Percentiles rank a stretch among this genome's conserved stretches.
These are phyloP conservation scores for Cokeromyces recurvatus DNA, from an alignment of 371 early-diverging fungal species.

Conservation along the genomic window DNA sequence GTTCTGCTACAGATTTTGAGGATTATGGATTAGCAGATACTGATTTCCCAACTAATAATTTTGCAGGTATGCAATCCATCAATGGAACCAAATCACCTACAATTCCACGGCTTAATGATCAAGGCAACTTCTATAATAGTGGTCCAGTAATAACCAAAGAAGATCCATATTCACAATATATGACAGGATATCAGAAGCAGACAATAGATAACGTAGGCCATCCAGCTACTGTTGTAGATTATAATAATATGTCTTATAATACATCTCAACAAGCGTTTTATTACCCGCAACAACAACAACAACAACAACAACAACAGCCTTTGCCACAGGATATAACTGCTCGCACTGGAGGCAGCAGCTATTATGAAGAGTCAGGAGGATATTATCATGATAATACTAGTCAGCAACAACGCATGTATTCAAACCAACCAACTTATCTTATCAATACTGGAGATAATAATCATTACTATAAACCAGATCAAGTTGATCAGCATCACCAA, in stretches of 20 bases:
- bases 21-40: constrained; percentile 43
- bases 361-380: constrained; percentile 11
- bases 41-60: constrained; percentile 26
- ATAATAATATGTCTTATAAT: too few species aligned
- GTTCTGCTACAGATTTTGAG: constrained; percentile 30
- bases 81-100: not conserved
- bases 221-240: not conserved
- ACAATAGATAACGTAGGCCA: not conserved
- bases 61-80: not conserved
- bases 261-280: not conserved
- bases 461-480: constrained; percentile 21
- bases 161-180: not conserved
- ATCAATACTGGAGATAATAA: constrained; percentile 2
- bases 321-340: not conserved
- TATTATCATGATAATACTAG: constrained; percentile 11
- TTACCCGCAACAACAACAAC: constrained; percentile 12
- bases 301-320: constrained; percentile 1
- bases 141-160: not conserved
- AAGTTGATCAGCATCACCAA: constrained; percentile 12
- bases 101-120: constrained; percentile 2
- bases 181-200: constrained; percentile 2
- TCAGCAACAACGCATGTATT: not conserved
- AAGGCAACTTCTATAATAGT: constrained; percentile 6
- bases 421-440: constrained; percentile 9
- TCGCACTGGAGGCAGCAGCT: not conserved